These are phyloP conservation scores for Aureobasidium sp. DNA, from an alignment of 2,329 filamentous ascomycete species.

Conservation along the genomic window DNA sequence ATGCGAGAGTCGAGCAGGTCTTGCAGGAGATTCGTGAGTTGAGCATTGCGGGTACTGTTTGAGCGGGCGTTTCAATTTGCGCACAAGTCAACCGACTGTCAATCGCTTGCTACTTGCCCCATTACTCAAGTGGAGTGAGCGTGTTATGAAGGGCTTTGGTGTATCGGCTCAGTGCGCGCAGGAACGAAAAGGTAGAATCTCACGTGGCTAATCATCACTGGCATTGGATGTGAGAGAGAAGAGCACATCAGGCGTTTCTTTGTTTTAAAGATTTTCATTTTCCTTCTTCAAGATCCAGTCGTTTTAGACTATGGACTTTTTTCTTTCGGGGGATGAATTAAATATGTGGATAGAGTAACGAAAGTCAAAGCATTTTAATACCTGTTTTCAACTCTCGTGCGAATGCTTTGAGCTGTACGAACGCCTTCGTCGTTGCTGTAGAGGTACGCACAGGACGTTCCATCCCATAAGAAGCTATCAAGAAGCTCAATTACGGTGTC, in stretches of 20 bases:
- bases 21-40: constrained; percentile 97
- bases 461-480: no score
- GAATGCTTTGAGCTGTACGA: no score
- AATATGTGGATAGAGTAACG: background rate
- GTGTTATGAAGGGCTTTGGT: no score
- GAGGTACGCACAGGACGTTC: no score
- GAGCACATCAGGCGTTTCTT: constrained; percentile 9
- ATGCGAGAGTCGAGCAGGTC: constrained; percentile 93
- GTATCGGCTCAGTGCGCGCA: no score
- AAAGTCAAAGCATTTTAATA: constrained; percentile 4
- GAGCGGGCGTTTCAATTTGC: constrained; percentile 8
- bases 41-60: constrained; percentile 86
- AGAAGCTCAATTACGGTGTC: no score
- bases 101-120: background rate
- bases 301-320: background rate
- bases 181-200: no score
- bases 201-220: constrained; percentile 16
- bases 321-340: background rate
- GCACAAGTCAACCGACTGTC: background rate
- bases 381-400: background rate
- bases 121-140: background rate
- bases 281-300: background rate
- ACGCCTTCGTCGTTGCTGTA: no score
- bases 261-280: constrained; percentile 2
- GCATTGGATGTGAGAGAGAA: constrained; percentile 3